These are phyloP conservation scores for Lachnellula hyalina DNA, from an alignment of 2,329 filamentous ascomycete species.

Conservation along the genomic window DNA sequence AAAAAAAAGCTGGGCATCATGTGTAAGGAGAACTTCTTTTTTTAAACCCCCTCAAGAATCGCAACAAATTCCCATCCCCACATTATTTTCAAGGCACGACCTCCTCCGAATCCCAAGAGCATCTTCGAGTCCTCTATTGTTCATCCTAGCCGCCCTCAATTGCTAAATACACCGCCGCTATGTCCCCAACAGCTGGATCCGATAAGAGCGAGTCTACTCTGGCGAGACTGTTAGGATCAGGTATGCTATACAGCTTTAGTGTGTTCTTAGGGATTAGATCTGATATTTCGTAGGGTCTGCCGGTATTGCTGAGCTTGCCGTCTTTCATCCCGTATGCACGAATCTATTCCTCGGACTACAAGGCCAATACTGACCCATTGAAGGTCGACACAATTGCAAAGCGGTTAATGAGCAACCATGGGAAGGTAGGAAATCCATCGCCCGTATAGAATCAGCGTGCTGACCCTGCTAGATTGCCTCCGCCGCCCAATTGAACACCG, in stretches of 20 bases:
- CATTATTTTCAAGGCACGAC: not conserved
- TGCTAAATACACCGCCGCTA: not conserved
- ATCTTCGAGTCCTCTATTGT: not conserved
- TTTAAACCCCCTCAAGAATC: not conserved
- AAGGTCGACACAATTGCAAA: conserved; percentile 98
- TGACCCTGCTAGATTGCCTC: conserved; percentile 45
- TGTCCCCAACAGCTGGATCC: conserved; percentile 30
- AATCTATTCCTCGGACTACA: conserved; percentile 7
- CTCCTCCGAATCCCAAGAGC: not conserved
- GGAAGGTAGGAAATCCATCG: conserved; percentile 46
- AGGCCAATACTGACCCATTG: conserved; percentile 27
- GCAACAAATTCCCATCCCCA: not conserved
- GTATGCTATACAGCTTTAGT: conserved; percentile 43
- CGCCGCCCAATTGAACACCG: conserved; percentile 67
- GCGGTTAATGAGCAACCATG: conserved; percentile 97
- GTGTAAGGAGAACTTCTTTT: not conserved
- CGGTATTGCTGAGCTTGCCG: conserved; percentile 85
- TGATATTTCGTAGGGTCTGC: conserved; percentile 62
- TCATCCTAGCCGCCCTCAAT: not conserved
- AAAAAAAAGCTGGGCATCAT: not conserved
- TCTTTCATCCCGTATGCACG: conserved; percentile 77
- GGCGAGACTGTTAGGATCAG: conserved; percentile 86
- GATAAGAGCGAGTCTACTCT: conserved; percentile 82
- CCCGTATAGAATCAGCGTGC: not conserved
- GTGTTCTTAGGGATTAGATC: not conserved